Evolutionary conservation across 306 rosid genomes (phyloP).

Genomic region (Biancaea sappan): DNA sequence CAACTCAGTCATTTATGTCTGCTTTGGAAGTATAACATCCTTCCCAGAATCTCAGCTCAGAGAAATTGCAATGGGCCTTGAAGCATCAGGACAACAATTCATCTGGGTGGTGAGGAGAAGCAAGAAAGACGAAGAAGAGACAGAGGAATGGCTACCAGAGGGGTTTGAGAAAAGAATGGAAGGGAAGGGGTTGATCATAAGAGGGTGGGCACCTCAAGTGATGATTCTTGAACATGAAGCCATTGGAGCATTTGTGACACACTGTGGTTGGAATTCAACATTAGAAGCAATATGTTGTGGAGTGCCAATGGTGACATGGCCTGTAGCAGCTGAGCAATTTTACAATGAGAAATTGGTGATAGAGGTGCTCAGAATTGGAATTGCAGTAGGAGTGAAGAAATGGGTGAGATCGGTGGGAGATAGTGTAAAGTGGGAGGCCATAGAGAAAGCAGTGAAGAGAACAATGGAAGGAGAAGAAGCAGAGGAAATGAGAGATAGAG

Average conservation of each 20-base stretch:
- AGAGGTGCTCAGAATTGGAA: background rate
- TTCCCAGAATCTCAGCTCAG: too few relatives aligned
- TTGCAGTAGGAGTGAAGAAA: background rate
- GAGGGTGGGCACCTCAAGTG: constrained; percentile 56
- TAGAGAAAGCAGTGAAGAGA: background rate
- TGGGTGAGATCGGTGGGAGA: background rate
- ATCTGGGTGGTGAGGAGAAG: too few relatives aligned
- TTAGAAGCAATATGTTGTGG: background rate
- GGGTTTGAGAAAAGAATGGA: constrained; percentile 50
- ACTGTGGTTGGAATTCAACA: constrained; percentile 54
- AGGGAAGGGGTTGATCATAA: constrained; percentile 43
- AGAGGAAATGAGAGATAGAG: background rate
- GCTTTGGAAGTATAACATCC: too few relatives aligned
- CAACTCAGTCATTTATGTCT: too few relatives aligned
- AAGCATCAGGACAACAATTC: too few relatives aligned
- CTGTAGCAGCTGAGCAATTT: background rate
- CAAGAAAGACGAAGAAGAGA: too few relatives aligned
- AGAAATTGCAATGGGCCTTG: too few relatives aligned
- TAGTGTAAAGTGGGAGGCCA: background rate
- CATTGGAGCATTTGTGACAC: constrained; percentile 31
- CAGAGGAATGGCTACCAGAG: too few relatives aligned
- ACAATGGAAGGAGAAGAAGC: background rate
- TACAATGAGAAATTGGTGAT: constrained; percentile 1
- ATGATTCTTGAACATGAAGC: constrained; percentile 45
- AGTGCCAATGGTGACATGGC: background rate